Base-by-base conservation (phyloP, 1,284 basidiomycete species). In the Ganoderma leucocontextum region DNA sequence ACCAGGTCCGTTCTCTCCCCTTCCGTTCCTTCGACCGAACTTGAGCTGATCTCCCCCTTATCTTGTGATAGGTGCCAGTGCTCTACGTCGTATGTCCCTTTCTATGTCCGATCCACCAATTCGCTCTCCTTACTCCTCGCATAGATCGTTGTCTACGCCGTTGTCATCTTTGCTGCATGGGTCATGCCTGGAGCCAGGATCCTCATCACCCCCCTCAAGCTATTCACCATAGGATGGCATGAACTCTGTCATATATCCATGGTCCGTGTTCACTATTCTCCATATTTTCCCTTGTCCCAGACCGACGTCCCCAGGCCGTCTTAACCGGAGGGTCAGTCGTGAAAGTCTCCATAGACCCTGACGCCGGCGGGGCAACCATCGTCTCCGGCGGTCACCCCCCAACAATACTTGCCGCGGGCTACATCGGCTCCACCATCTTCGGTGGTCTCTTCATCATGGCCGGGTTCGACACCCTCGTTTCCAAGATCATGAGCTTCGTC, bases 201-300 rank as follows among this genome's bases (percentile, higher is more conserved):
- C 72, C 74, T 92, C 79, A 93, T 94, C 75, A 93, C 88, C 75
- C 93, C 93, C 8, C 83, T 95, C 73, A 95, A 95, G 78, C 82
- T 95, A 35, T 91, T 95, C 75, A 92, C 92, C 62, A 94, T 95
- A 71, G 93, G 93, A 49, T 92, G 88, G 87, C 93, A 95, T 76
- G 93, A 95, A 76, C 82, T 94, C n/a, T 95, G 91, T 76, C 93
- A 95, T 78, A 91, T 94, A 77, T 82, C 85, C 65, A 86, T 88
- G 60, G 93, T 94, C 73, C 68, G 90, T 82, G 63, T 49, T 12
- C 25, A 42, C 29, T 68, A 59, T 52, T 66, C 47, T 53, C 49
- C 62, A 19, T 60, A 39, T n/a, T 65, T 29, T 57, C n/a, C 35
- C 12, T 39, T n/a, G 10, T 33, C 59, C 63, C 60, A 63, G 44